Percentiles rank a stretch among this genome's conserved stretches.
Evolutionary conservation across 352 stramenopile genomes (phyloP).

Genomic region (Globisporangium sylvaticum): DNA sequence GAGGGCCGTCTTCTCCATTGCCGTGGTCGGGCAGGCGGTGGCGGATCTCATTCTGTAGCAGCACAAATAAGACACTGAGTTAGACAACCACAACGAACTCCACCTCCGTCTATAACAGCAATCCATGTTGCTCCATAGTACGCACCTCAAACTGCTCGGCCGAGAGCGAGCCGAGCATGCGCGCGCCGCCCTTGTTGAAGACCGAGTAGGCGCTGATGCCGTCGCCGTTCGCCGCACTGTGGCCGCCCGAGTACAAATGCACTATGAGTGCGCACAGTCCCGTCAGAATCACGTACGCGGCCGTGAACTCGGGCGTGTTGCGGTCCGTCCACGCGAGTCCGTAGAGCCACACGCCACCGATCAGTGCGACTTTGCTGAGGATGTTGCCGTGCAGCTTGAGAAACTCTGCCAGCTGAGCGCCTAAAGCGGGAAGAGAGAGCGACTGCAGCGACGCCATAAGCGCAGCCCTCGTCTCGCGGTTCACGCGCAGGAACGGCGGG

Average conservation of each 20-base stretch:
- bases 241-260: slow-evolving; percentile 32
- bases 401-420: slow-evolving; percentile 16
- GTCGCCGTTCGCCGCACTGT: slow-evolving; percentile 5
- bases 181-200: slow-evolving; percentile 63
- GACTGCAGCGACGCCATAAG: slow-evolving; percentile 37
- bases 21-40: slow-evolving; percentile 30
- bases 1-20: not conserved
- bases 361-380: slow-evolving; percentile 19
- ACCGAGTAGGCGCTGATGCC: slow-evolving; percentile 79
- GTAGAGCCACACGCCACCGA: slow-evolving; percentile 34
- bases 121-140: not conserved
- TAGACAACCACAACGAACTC: not conserved
- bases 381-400: slow-evolving; percentile 22
- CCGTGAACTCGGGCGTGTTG: slow-evolving; percentile 48
- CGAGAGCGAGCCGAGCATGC: slow-evolving; percentile 77
- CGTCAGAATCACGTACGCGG: slow-evolving; percentile 59
- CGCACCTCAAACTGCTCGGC: slow-evolving; percentile 81
- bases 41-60: slow-evolving; percentile 67
- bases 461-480: slow-evolving; percentile 60
- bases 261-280: slow-evolving; percentile 36
- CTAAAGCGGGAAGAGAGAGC: slow-evolving; percentile 12
- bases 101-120: not conserved
- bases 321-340: slow-evolving; percentile 44
- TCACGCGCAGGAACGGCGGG: slow-evolving; percentile 73
- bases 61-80: not conserved